Base-by-base conservation (phyloP, 371 early-diverging fungal genomes). In the Mortierella sp. region DNA sequence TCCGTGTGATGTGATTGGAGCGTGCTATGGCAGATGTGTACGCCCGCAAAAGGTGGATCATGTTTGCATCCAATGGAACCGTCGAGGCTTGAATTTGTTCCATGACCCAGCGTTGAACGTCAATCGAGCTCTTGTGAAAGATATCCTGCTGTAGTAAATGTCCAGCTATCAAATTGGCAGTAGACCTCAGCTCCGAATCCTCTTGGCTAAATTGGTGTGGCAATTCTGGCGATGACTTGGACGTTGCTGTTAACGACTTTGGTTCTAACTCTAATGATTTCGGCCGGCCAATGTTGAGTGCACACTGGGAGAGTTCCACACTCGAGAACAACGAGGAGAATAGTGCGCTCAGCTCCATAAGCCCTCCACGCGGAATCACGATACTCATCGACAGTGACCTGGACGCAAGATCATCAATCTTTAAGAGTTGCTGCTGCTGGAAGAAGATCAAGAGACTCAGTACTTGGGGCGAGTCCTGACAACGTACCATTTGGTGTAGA, bases 41-140 rank as follows among this genome's bases (percentile, higher is more conserved):
- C 4, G 83, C 73, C 1, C 70, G 76, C 45, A 81, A 40, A 16
- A 81, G 73, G 20, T 76, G 83, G 37, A 81, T 76, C 70, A 81
- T 72, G 64, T 81, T 76, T 60, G 64, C 62, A 30, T 81, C 83
- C 43, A 81, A 69, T 16, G 83, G 83, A 16, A 76, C 49, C 2
- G 73, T 70, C 10, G 77, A 66, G 9, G 73, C 68, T 9, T 73
- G 70, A 24, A 81, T 81, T 28, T 73, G 76, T n/a, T 70, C 70
- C 67, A 81, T 63, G 30, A 81, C 70, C 83, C 83, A 81, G 1
- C 47, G 28, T 12, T 76, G 83, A 16, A 76, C 77, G 61, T 81
- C 83, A 51, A 62, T 76, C 3, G 62, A 43, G 54, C 83, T 76
- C 39, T 67, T 72, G 43, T 76, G 76, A 54, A 81, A 81, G 1